phyloP scores from a whole-genome alignment of 2,329 filamentous ascomycete species.

The Ceratocystis papillata region DNA sequence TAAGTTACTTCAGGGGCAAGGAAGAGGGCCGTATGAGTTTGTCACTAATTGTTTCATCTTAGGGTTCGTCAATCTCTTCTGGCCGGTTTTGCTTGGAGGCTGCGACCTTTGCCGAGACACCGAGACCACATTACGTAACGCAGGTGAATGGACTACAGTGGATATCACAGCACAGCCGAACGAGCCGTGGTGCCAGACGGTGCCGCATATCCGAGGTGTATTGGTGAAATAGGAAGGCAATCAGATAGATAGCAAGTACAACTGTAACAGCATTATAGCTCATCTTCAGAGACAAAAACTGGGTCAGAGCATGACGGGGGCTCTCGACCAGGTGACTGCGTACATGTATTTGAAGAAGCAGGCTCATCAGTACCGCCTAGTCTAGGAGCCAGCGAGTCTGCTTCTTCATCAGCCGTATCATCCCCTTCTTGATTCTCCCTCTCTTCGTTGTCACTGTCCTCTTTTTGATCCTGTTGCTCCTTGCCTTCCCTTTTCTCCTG shows the following conservation, averaged over 20 bases:
- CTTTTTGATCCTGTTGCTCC: neutral
- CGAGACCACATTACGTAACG: conserved; percentile 37
- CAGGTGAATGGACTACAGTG: conserved; percentile 41
- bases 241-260: neutral
- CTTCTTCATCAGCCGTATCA: conserved; percentile 24
- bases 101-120: conserved; percentile 44
- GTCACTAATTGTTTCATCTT: neutral
- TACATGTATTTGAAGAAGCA: neutral
- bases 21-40: no score
- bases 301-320: conserved; percentile 24
- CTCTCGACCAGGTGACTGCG: neutral
- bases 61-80: conserved; percentile 44
- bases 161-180: conserved; percentile 37
- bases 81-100: conserved; percentile 43
- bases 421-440: neutral
- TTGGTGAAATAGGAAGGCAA: conserved; percentile 38
- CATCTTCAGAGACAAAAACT: conserved; percentile 34
- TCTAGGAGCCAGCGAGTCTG: neutral
- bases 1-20: conserved; percentile 30
- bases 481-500: conserved; percentile 18
- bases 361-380: neutral
- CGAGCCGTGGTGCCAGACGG: conserved; percentile 35
- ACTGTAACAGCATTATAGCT: conserved; percentile 29
- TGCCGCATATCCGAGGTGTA: conserved; percentile 44
- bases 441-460: neutral